These are phyloP conservation scores for Forsythia suspensa DNA, from an alignment of 257 asterid species.

Conservation along the genomic window DNA sequence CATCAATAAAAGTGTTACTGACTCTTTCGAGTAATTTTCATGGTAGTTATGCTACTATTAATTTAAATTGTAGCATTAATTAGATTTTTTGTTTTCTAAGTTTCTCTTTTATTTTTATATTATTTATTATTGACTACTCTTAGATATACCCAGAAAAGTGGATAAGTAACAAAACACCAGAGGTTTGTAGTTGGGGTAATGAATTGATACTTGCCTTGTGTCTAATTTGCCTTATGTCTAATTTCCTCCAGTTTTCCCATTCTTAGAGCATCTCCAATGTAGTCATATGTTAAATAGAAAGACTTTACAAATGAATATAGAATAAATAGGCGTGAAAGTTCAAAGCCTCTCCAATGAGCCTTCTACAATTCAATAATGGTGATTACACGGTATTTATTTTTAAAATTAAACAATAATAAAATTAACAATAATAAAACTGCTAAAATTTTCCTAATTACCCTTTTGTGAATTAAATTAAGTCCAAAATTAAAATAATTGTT, in stretches of 20 bases:
- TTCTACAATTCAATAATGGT: no score
- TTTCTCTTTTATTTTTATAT: neutral
- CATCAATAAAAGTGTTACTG: neutral
- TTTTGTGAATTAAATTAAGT: no score
- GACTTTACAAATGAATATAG: no score
- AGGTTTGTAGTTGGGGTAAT: neutral
- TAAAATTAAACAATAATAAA: no score
- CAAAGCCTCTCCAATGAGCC: no score
- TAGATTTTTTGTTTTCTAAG: neutral
- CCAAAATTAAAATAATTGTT: no score
- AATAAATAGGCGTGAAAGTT: no score
- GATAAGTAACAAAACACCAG: neutral
- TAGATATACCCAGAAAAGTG: neutral
- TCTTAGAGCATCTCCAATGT: no score
- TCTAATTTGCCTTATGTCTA: neutral
- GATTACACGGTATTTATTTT: no score
- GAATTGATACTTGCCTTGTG: neutral
- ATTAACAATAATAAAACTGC: no score
- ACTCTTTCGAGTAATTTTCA: conserved; percentile 3
- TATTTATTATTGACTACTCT: neutral
- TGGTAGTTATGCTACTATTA: neutral
- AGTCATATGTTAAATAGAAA: no score
- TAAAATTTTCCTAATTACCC: no score
- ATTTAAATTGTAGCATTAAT: neutral
- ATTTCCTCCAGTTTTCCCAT: neutral